Evolutionary conservation across 768 basidiomycete genomes (phyloP).

Genomic region (Trametes cinnabarina): DNA sequence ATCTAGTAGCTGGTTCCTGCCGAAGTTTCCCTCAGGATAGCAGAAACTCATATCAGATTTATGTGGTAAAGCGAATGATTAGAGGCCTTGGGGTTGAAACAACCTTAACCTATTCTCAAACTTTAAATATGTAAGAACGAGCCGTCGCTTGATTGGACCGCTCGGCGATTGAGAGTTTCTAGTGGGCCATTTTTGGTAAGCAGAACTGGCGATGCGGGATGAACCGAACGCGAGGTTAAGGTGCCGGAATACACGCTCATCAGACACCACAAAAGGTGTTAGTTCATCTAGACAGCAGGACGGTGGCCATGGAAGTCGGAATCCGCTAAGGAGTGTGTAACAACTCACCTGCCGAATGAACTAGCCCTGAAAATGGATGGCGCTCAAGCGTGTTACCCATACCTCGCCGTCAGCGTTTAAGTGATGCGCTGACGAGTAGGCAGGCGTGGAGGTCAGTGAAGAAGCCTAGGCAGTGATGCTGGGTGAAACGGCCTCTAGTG

Average conservation of each 20-base stretch:
- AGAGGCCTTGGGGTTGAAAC: conserved; percentile 87
- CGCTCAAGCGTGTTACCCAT: conserved; percentile 85
- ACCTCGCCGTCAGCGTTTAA: conserved; percentile 75
- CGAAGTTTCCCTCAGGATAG: conserved; percentile 84
- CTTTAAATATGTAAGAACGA: conserved; percentile 63
- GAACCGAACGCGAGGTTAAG: conserved; percentile 74
- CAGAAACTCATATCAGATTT: conserved; percentile 58
- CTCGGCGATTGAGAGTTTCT: conserved; percentile 62
- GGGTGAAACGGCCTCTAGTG: conserved; percentile 77
- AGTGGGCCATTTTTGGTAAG: conserved; percentile 75
- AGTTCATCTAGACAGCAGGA: conserved; percentile 88
- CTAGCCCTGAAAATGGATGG: conserved; percentile 91
- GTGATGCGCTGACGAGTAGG: conserved; percentile 74
- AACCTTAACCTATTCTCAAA: conserved; percentile 83
- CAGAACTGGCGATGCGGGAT: conserved; percentile 72
- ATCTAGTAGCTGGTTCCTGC: conserved; percentile 92
- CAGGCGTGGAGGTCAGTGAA: conserved; percentile 75
- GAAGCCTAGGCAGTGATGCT: conserved; percentile 76
- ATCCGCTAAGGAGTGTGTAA: conserved; percentile 86
- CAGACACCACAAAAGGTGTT: conserved; percentile 84
- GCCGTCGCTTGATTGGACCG: conserved; percentile 50
- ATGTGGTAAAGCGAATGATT: conserved; percentile 84
- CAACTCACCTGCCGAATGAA: conserved; percentile 90
- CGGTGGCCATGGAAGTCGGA: conserved; percentile 85
- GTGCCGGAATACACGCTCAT: conserved; percentile 80